Conservation (phyloP, 805 yeast genomes). For the Nakazawaea laoshanensis region DNA sequence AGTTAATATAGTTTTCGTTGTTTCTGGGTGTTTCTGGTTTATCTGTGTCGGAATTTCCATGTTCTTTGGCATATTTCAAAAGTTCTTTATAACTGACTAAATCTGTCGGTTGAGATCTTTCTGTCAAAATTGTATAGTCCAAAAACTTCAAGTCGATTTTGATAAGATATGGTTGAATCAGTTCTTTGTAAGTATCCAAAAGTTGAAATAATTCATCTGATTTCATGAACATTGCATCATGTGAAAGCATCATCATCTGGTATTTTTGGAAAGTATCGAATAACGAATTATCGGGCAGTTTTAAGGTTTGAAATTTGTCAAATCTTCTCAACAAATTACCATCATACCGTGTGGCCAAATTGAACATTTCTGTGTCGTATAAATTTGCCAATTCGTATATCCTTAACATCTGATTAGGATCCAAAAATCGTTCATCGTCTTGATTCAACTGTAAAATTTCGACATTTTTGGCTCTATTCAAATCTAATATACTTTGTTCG, state of each 20-base stretch:
- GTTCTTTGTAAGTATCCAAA: not conserved
- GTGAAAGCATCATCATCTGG: not conserved
- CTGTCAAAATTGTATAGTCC: not conserved
- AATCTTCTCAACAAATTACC: no score
- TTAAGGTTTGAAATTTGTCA: no score
- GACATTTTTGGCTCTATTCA: slow-evolving; percentile 1
- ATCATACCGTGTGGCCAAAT: no score
- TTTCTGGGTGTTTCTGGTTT: not conserved
- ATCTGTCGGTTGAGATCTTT: not conserved
- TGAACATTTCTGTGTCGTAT: not conserved
- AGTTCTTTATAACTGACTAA: slow-evolving; percentile 2
- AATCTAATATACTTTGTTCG: not conserved
- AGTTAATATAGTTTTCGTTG: slow-evolving; percentile 1
- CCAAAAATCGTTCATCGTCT: slow-evolving; percentile 1
- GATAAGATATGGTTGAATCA: no score
- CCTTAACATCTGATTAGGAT: slow-evolving; percentile 6
- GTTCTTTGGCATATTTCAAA: slow-evolving; percentile 5
- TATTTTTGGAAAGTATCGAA: not conserved
- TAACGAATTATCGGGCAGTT: no score
- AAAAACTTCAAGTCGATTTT: not conserved
- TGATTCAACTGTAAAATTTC: not conserved
- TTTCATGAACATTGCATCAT: slow-evolving; percentile 1
- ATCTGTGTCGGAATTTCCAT: no score
- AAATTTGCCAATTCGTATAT: slow-evolving; percentile 1
- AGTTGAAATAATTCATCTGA: not conserved